Evolutionary conservation across 768 basidiomycete genomes (phyloP).

Genomic region (Boletus tylopilopsis): DNA sequence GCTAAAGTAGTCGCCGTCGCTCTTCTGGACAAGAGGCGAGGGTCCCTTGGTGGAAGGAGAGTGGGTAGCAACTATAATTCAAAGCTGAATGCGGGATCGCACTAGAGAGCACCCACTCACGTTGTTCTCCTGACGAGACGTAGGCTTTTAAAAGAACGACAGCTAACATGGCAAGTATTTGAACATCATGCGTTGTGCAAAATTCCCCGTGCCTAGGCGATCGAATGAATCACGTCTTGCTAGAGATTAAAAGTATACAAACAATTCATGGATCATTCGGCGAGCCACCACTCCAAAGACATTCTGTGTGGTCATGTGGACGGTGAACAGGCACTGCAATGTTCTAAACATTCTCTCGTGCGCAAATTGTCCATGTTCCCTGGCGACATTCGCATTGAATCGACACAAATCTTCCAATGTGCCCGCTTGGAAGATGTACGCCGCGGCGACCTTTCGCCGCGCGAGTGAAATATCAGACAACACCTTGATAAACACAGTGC

Average conservation of each 20-base stretch:
- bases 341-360: conserved; percentile 68
- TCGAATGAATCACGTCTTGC: background rate
- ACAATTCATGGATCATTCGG: conserved; percentile 47
- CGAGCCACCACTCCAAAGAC: conserved; percentile 25
- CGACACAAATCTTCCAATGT: conserved; percentile 49
- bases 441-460: conserved; percentile 54
- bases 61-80: background rate
- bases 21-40: conserved; percentile 19
- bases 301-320: conserved; percentile 22
- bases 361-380: conserved; percentile 54
- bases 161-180: conserved; percentile 78
- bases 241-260: conserved; percentile 25
- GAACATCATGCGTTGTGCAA: conserved; percentile 56
- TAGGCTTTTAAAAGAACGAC: conserved; percentile 57
- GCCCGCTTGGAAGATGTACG: conserved; percentile 52
- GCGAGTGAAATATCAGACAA: conserved; percentile 46
- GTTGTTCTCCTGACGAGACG: conserved; percentile 4
- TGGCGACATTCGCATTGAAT: conserved; percentile 59
- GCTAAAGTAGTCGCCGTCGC: conserved; percentile 59
- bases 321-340: conserved; percentile 47
- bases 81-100: background rate
- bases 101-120: conserved; percentile 7
- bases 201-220: conserved; percentile 41
- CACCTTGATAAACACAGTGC: conserved; percentile 55
- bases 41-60: conserved; percentile 19